Conservation (phyloP, 192 early-diverging fungal genomes). For the Backusella parvicylindrica region DNA sequence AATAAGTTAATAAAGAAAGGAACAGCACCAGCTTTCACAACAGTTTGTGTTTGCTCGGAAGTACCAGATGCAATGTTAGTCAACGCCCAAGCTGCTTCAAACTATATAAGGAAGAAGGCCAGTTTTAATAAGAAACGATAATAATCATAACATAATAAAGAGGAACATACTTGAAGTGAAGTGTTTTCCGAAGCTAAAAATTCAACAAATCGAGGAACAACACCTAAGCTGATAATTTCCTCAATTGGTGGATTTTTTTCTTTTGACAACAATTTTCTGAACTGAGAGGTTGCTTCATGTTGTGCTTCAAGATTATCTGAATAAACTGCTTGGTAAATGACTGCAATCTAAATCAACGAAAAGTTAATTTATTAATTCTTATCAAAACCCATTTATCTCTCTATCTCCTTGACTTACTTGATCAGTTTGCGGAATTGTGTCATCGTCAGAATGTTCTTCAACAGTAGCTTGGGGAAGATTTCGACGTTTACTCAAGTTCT, state of each 20-base stretch:
- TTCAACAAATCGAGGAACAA: slow-evolving; percentile 93
- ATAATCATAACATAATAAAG: too few relatives aligned
- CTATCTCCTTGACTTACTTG: background rate
- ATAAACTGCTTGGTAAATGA: slow-evolving; percentile 77
- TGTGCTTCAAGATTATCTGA: slow-evolving; percentile 78
- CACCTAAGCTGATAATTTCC: slow-evolving; percentile 89
- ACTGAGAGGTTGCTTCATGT: slow-evolving; percentile 76
- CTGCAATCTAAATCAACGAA: slow-evolving; percentile 51
- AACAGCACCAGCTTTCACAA: slow-evolving; percentile 41
- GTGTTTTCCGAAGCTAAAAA: slow-evolving; percentile 83
- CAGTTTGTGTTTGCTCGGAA: slow-evolving; percentile 34
- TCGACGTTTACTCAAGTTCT: slow-evolving; percentile 88
- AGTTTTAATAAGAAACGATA: background rate
- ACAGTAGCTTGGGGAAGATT: slow-evolving; percentile 63
- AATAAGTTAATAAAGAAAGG: slow-evolving; percentile 38
- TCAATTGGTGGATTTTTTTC: slow-evolving; percentile 97
- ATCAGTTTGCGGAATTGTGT: slow-evolving; percentile 36
- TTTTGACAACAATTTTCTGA: slow-evolving; percentile 93
- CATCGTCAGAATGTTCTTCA: slow-evolving; percentile 77
- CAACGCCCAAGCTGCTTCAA: slow-evolving; percentile 49
- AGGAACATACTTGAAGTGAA: slow-evolving; percentile 68
- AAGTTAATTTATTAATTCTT: too few relatives aligned
- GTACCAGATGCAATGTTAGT: slow-evolving; percentile 45
- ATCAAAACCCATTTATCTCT: background rate
- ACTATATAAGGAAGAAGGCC: slow-evolving; percentile 17